These are phyloP conservation scores for Melastoma candidum DNA, from an alignment of 441 rosid genomes.

Conservation along the genomic window DNA sequence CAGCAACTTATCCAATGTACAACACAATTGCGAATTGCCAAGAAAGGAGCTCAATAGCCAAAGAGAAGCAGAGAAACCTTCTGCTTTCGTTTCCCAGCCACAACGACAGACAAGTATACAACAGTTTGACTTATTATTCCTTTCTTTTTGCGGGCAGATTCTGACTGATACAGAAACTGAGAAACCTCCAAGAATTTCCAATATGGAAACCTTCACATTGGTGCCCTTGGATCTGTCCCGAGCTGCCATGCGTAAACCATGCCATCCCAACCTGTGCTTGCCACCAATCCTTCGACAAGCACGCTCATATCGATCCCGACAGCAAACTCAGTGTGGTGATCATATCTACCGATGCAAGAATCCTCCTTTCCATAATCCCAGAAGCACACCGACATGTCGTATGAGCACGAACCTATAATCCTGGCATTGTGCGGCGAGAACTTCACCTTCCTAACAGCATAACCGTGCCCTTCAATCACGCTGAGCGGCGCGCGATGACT, in stretches of 20 bases:
- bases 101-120: too few species aligned
- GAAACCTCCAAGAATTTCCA: too few species aligned
- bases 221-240: conserved; percentile 79
- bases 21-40: too few species aligned
- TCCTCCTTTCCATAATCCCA: conserved; percentile 93
- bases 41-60: too few species aligned
- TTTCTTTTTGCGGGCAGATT: too few species aligned
- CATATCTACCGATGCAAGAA: conserved; percentile 65
- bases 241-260: conserved; percentile 88
- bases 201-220: background rate
- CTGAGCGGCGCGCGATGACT: conserved; percentile 56
- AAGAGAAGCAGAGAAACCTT: too few species aligned
- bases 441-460: conserved; percentile 73
- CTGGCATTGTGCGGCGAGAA: conserved; percentile 80
- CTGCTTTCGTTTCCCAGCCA: too few species aligned
- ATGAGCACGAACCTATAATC: conserved; percentile 66
- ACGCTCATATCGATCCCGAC: conserved; percentile 87
- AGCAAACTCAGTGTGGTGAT: conserved; percentile 80
- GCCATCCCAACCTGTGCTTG: conserved; percentile 94
- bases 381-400: conserved; percentile 75
- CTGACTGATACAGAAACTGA: too few species aligned
- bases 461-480: conserved; percentile 69
- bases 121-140: too few species aligned
- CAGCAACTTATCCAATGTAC: too few species aligned
- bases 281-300: conserved; percentile 82